Conservation (phyloP, 331 rosid genomes). For the Arachis monticola region DNA sequence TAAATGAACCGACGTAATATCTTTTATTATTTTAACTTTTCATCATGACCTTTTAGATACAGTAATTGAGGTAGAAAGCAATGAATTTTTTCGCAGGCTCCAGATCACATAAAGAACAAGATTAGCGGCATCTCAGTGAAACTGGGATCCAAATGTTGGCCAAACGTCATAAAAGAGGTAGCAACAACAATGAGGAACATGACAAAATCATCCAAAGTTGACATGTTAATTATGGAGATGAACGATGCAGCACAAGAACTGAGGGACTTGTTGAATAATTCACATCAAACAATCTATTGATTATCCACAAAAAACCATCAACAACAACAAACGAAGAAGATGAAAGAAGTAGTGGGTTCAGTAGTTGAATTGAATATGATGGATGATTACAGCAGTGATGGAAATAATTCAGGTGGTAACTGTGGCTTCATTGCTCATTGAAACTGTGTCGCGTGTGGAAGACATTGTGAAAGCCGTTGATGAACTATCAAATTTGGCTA, state of each 20-base stretch:
- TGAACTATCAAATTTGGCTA: constrained; percentile 58
- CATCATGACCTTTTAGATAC: too few relatives aligned
- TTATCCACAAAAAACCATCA: constrained; percentile 1
- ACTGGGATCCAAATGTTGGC: constrained; percentile 47
- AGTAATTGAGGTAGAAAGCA: background rate
- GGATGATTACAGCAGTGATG: constrained; percentile 39
- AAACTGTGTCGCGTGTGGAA: constrained; percentile 61
- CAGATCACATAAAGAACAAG: constrained; percentile 53
- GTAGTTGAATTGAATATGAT: background rate
- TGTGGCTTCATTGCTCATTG: constrained; percentile 60
- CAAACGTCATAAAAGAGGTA: constrained; percentile 59
- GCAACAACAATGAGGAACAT: constrained; percentile 52
- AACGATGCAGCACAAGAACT: constrained; percentile 60
- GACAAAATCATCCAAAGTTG: constrained; percentile 64
- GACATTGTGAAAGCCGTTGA: constrained; percentile 60
- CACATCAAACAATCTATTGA: constrained; percentile 4
- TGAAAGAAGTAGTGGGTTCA: background rate
- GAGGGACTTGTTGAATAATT: constrained; percentile 44
- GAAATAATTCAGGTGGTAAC: constrained; percentile 68
- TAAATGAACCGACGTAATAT: too few relatives aligned
- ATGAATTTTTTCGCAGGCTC: constrained; percentile 46
- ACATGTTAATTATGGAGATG: constrained; percentile 55
- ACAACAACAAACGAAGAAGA: background rate
- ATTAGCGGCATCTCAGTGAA: constrained; percentile 48
- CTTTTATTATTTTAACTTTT: too few relatives aligned